Evolutionary conservation across 2,329 filamentous ascomycete genomes (phyloP).

Genomic region (Dothiorella sarmentorum): DNA sequence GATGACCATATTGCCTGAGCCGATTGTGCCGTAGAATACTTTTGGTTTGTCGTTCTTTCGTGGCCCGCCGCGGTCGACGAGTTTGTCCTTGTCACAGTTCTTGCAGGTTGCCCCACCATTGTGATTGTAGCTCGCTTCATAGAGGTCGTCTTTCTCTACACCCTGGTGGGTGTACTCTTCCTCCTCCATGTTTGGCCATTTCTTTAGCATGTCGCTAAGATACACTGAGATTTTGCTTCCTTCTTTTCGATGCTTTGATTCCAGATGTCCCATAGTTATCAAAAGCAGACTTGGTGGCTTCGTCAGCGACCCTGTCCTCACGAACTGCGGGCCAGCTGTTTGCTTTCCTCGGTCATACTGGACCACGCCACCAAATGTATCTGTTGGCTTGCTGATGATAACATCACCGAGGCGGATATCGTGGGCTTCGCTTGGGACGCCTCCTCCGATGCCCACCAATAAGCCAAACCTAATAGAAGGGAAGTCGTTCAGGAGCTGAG

Average conservation of each 20-base stretch:
- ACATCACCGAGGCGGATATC: conserved; percentile 30
- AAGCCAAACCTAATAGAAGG: neutral
- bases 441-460: conserved; percentile 11
- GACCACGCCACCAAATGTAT: conserved; percentile 24
- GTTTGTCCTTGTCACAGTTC: neutral
- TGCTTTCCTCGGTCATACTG: conserved; percentile 31
- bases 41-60: neutral
- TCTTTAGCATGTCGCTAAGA: neutral
- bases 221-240: neutral
- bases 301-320: neutral
- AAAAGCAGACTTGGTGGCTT: neutral
- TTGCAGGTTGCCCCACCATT: neutral
- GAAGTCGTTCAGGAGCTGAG: neutral
- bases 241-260: neutral
- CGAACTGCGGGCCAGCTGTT: neutral
- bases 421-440: conserved; percentile 27
- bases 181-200: neutral
- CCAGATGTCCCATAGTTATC: neutral
- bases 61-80: neutral
- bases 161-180: neutral
- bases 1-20: conserved; percentile 24
- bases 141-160: neutral
- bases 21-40: conserved; percentile 27
- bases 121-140: neutral
- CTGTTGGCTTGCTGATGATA: conserved; percentile 26